phyloP scores from a whole-genome alignment of 495 filamentous ascomycete species.

The Annulohypoxylon bovei region DNA sequence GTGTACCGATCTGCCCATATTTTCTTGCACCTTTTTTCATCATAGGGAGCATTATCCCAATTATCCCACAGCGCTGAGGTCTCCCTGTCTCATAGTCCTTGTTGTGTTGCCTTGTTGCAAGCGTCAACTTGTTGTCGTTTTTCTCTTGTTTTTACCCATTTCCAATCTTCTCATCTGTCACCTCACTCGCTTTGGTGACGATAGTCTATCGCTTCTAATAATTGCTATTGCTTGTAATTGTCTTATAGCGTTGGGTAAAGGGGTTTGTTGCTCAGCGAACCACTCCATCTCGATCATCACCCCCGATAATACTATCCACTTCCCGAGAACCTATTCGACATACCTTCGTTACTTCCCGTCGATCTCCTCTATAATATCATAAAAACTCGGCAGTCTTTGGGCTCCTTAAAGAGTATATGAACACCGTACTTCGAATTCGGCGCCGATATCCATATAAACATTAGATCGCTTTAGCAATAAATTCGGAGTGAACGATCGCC shows the following conservation, averaged over 20 bases:
- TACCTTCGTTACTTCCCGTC: slow-evolving; percentile 32
- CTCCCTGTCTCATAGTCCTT: slow-evolving; percentile 14
- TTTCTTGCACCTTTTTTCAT: slow-evolving; percentile 17
- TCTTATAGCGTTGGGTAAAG: slow-evolving; percentile 24
- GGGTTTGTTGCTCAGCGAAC: slow-evolving; percentile 34
- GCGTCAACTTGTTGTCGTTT: slow-evolving; percentile 38
- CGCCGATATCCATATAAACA: not conserved
- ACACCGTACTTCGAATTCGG: slow-evolving; percentile 1
- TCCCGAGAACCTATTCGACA: slow-evolving; percentile 18
- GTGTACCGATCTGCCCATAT: slow-evolving; percentile 24
- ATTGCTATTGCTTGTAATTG: slow-evolving; percentile 39
- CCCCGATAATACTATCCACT: slow-evolving; percentile 7
- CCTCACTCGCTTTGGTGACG: slow-evolving; percentile 63
- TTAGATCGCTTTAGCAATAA: slow-evolving; percentile 1
- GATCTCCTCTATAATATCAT: slow-evolving; percentile 17
- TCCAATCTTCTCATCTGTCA: slow-evolving; percentile 41
- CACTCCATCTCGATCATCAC: not conserved
- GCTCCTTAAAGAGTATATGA: not conserved
- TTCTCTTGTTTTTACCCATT: slow-evolving; percentile 44
- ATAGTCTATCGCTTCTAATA: slow-evolving; percentile 53
- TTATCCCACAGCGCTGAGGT: slow-evolving; percentile 21
- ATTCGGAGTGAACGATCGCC: slow-evolving; percentile 22
- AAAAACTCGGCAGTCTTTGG: not conserved
- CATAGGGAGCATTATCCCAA: slow-evolving; percentile 32
- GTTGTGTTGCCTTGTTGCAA: slow-evolving; percentile 13